A percentile compares a stretch with the other conserved stretches of the same genome.
Conservation (phyloP, 768 basidiomycete species). For the Artomyces pyxidatus region DNA sequence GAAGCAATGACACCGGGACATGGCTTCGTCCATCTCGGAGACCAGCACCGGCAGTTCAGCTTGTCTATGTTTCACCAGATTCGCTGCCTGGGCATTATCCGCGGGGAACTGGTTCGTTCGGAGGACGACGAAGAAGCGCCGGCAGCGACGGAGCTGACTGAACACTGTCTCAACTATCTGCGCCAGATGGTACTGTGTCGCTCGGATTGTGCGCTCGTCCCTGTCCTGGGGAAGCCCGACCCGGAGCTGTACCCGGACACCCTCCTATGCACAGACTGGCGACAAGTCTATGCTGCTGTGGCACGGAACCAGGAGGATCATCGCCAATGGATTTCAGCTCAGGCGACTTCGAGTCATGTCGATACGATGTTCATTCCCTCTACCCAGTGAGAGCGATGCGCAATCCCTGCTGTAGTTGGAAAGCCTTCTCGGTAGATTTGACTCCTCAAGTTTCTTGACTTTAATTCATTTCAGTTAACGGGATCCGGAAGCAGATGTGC, state of each 20-base stretch:
- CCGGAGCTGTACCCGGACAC: not conserved
- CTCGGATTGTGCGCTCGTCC: constrained; percentile 29
- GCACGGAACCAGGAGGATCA: not conserved
- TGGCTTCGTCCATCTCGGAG: not conserved
- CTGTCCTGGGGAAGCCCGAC: not conserved
- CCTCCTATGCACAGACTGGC: constrained; percentile 2
- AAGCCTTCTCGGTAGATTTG: too few species aligned
- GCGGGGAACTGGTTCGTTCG: constrained; percentile 18
- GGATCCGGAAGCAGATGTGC: too few species aligned
- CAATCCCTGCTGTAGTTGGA: too few species aligned
- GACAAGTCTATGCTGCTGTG: not conserved
- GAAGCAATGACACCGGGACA: not conserved
- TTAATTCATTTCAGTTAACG: too few species aligned
- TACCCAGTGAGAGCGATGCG: too few species aligned
- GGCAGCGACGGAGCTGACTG: constrained; percentile 20
- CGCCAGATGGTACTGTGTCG: constrained; percentile 29
- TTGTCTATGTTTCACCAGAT: constrained; percentile 40
- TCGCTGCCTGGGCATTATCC: constrained; percentile 29
- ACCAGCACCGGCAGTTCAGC: constrained; percentile 16
- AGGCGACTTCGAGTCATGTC: too few species aligned
- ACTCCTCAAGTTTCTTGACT: too few species aligned
- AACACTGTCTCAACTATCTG: constrained; percentile 32
- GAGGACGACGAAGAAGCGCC: constrained; percentile 18
- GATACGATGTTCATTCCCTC: too few species aligned
- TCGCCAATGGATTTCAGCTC: not conserved